Evolutionary conservation across 202 grass and related monocot species (phyloP).

Genomic region (Miscanthus sacchariflorus): DNA sequence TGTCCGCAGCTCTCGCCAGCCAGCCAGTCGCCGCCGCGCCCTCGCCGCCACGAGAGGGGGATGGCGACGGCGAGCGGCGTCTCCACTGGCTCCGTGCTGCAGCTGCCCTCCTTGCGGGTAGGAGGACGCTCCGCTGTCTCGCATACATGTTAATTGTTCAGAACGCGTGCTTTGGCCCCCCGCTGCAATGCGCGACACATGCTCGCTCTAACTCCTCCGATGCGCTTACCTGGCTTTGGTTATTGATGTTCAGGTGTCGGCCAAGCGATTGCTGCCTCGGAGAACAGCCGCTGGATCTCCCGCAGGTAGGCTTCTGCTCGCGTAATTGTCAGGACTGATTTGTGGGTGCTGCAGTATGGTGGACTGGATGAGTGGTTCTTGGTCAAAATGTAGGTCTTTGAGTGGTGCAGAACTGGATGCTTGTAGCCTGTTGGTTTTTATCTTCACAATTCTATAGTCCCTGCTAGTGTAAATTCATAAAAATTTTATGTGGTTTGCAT

Average conservation of each 20-base stretch:
- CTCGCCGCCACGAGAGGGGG: slow-evolving; percentile 22
- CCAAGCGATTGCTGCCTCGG: slow-evolving; percentile 7
- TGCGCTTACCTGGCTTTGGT: not conserved
- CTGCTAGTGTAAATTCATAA: not conserved
- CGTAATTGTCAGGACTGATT: not conserved
- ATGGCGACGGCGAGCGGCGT: slow-evolving; percentile 53
- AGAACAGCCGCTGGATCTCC: slow-evolving; percentile 34
- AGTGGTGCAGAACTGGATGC: not conserved
- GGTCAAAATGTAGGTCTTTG: slow-evolving; percentile 1
- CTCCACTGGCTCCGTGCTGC: slow-evolving; percentile 28
- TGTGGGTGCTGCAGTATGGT: not conserved
- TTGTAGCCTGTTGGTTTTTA: not conserved
- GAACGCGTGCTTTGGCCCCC: not conserved
- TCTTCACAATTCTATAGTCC: not conserved
- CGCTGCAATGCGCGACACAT: not conserved
- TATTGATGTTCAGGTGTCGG: slow-evolving; percentile 39
- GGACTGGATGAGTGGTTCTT: not conserved
- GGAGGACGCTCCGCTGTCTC: not conserved
- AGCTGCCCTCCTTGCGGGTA: slow-evolving; percentile 37
- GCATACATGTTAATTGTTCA: not conserved
- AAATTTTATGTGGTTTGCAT: not conserved
- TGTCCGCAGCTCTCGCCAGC: not conserved
- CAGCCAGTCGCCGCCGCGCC: not conserved
- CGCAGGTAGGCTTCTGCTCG: slow-evolving; percentile 30
- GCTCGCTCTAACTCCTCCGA: slow-evolving; percentile 28